Conservation (phyloP, 2,329 filamentous ascomycete genomes). For the Fusarium domesticum region DNA sequence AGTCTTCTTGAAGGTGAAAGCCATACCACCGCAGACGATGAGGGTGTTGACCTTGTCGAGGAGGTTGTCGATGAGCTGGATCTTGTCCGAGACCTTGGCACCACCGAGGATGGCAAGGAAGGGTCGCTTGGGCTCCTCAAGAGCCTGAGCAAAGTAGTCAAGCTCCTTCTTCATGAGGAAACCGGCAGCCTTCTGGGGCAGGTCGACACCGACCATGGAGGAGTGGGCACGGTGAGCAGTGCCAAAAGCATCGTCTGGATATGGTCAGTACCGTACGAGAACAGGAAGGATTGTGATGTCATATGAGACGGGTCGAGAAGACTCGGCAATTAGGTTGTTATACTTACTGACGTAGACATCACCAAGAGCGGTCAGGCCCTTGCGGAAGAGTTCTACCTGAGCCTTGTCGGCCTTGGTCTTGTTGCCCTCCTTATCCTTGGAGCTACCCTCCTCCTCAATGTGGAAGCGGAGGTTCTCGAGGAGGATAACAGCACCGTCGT, state of each 20-base stretch:
- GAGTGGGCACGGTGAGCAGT: slow-evolving; percentile 98
- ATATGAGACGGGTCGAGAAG: not conserved
- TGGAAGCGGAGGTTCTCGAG: slow-evolving; percentile 99
- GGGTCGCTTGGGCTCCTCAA: slow-evolving; percentile 87
- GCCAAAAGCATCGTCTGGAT: slow-evolving; percentile 92
- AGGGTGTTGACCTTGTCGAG: slow-evolving; percentile 97
- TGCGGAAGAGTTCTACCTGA: slow-evolving; percentile 89
- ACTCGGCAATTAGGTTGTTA: no score
- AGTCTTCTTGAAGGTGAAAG: slow-evolving; percentile 99
- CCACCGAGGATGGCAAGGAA: slow-evolving; percentile 99
- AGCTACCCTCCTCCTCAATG: slow-evolving; percentile 94
- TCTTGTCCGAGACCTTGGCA: slow-evolving; percentile 99
- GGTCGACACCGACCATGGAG: slow-evolving; percentile 96
- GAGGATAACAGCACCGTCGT: slow-evolving; percentile 78
- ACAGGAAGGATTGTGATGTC: not conserved
- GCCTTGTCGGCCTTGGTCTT: slow-evolving; percentile 97
- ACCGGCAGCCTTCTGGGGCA: slow-evolving; percentile 94
- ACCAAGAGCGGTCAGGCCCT: slow-evolving; percentile 88
- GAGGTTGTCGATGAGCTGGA: slow-evolving; percentile 98
- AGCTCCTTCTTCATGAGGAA: slow-evolving; percentile 99
- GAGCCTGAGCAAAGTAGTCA: slow-evolving; percentile 97
- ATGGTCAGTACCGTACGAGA: slow-evolving; percentile 19
- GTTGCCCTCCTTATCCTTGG: slow-evolving; percentile 89
- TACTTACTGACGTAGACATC: slow-evolving; percentile 92
- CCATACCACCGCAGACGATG: slow-evolving; percentile 96